Percentiles rank a stretch among this genome's conserved stretches.
Conservation (phyloP, 768 basidiomycete species). For the Calocera viscosa region DNA sequence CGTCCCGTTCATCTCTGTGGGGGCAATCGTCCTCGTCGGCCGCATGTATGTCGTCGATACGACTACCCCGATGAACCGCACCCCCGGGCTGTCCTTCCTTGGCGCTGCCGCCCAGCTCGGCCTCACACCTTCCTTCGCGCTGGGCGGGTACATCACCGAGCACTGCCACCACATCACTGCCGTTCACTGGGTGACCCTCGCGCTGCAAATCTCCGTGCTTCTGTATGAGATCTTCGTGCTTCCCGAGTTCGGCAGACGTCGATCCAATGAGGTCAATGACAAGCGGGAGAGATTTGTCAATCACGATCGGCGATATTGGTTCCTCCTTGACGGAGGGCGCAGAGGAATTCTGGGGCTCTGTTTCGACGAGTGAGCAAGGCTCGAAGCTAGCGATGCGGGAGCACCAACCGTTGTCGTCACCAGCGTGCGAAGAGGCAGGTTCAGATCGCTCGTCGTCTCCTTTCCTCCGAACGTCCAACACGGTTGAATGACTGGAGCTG, state of each 20-base stretch:
- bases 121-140: not conserved
- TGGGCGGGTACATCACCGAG: not conserved
- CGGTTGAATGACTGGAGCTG: not conserved
- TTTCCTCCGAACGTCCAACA: not conserved
- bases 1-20: not conserved
- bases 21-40: not conserved
- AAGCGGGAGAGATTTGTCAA: not conserved
- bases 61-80: not conserved
- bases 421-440: not conserved
- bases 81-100: not conserved
- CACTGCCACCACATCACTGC: constrained; percentile 1
- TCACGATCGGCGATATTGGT: not conserved
- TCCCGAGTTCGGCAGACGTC: no score
- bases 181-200: constrained; percentile 2
- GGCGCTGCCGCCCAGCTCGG: not conserved
- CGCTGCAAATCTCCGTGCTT: not conserved
- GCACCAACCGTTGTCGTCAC: not conserved
- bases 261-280: not conserved
- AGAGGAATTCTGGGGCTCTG: not conserved
- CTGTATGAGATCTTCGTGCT: not conserved
- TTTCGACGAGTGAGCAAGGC: not conserved
- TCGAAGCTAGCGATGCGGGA: not conserved
- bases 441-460: not conserved
- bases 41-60: constrained; percentile 4
- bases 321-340: not conserved